Evolutionary conservation across 2,329 filamentous ascomycete species (phyloP).

Genomic region (Tolypocladium inflatum): DNA sequence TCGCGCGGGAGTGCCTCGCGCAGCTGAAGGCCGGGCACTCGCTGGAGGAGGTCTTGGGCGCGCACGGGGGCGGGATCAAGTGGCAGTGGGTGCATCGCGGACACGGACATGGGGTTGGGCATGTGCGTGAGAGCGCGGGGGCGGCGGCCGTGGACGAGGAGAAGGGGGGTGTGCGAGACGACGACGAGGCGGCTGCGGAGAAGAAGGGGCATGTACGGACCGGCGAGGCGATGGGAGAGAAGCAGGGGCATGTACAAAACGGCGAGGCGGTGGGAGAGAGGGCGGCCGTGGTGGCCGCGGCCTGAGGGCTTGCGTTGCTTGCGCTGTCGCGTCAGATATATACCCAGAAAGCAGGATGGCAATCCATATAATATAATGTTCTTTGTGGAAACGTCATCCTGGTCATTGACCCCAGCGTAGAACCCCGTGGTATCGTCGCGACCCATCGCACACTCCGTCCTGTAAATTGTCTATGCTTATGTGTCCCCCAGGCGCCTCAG

Average conservation of each 20-base stretch:
- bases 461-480: background rate
- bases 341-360: background rate
- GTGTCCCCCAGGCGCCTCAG: background rate
- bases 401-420: background rate
- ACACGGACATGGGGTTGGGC: background rate
- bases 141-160: background rate
- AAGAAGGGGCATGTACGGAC: background rate
- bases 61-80: background rate
- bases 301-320: background rate
- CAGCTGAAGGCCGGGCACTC: constrained; percentile 34
- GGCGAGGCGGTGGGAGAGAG: background rate
- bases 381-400: background rate
- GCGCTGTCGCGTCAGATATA: background rate
- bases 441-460: background rate
- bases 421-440: background rate
- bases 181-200: background rate
- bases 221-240: background rate
- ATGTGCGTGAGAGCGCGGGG: background rate
- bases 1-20: constrained; percentile 34
- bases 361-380: background rate
- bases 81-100: background rate
- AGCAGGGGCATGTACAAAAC: background rate
- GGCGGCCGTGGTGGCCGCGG: background rate
- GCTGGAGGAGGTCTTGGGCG: constrained; percentile 13
- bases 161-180: background rate